Base-by-base conservation (phyloP, 2,329 filamentous ascomycete species). In the Colletotrichum endophyticum region DNA sequence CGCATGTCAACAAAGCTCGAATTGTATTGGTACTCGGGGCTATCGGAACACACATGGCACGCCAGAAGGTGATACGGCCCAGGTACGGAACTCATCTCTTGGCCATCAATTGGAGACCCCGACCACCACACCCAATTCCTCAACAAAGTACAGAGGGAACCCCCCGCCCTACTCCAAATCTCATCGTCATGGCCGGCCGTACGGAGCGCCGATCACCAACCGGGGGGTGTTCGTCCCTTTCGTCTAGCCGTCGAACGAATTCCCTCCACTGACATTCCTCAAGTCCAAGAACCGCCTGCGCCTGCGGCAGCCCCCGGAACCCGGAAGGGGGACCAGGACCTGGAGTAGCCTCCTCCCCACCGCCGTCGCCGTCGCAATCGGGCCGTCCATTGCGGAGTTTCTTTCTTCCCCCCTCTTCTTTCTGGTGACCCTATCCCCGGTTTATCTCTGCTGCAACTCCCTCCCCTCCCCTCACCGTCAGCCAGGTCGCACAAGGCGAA, bases 151-250 rank as follows among this genome's bases (percentile, higher is more conserved):
- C 66, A 34, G 22, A 27, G 25, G 36, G 27, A 30, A 19, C 16
- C 34, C 36, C 25, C 72, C 49, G 11, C 53, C 56, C 39, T 19
- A 53, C 66, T 68, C 27, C 28, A 62, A 53, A 11, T 30, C 25
- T 39, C 49, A 13, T 66, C 73, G 70, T 57, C 64, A 59, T 73
- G 73, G 59, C 70, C 64, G 73, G 73, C 70, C 64, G 64, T 73
- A 73, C 64, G 64, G 70, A 69, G 66, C 64, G 70, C 57, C 64
- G 73, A 76, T 76, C 70, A 66, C 53, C 32, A 71, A 36, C 44
- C 69, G 57, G 73, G 56, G 57, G 70, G 28, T 34, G 62, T 67
- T 73, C 44, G 63, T 69, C 63, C 56, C 64, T 56, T 68, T 56
- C 44, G 66, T 68, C 66, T 56, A 34, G 36, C 61, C 53, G 64